Evolutionary conservation across 2,329 filamentous ascomycete genomes (phyloP).

Genomic region (Aspergillus japonicus): DNA sequence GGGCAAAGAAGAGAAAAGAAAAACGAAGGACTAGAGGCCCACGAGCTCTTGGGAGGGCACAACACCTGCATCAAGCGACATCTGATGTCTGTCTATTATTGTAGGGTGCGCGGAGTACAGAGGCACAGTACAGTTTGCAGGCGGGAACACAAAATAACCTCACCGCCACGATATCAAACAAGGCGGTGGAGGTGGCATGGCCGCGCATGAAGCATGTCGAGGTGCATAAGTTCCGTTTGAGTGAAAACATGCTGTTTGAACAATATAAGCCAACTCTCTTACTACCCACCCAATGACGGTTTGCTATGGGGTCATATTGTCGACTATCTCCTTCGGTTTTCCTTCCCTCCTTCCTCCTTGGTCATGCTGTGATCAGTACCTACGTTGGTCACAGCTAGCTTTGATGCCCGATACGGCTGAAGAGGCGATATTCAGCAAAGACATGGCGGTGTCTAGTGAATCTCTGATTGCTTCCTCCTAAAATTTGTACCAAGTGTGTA

Average conservation of each 20-base stretch:
- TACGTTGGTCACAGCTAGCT: too few relatives aligned
- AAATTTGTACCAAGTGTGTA: too few relatives aligned
- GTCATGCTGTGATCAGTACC: too few relatives aligned
- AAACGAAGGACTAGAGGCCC: constrained; percentile 10
- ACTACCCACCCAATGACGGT: too few relatives aligned
- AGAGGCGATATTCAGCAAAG: neutral
- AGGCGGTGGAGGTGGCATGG: neutral
- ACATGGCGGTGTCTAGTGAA: neutral
- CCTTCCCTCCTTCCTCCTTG: too few relatives aligned
- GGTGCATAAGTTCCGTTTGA: neutral
- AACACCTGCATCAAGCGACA: constrained; percentile 12
- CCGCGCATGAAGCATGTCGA: constrained; percentile 7
- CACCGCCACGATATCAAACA: constrained; percentile 19
- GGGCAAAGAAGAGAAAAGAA: constrained; percentile 6
- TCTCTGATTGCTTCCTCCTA: too few relatives aligned
- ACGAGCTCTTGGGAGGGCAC: constrained; percentile 6
- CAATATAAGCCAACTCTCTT: too few relatives aligned
- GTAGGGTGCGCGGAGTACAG: neutral
- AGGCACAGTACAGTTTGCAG: neutral
- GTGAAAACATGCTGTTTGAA: neutral
- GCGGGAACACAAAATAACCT: constrained; percentile 6
- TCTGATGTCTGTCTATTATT: neutral
- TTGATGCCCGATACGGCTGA: too few relatives aligned
- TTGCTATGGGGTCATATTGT: too few relatives aligned
- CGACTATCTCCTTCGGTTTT: too few relatives aligned